Evolutionary conservation across 1,139 yeast species (phyloP), one percentile per base, ranked within the genome.

Genomic region (Lodderomyces metapsilosis): DNA sequence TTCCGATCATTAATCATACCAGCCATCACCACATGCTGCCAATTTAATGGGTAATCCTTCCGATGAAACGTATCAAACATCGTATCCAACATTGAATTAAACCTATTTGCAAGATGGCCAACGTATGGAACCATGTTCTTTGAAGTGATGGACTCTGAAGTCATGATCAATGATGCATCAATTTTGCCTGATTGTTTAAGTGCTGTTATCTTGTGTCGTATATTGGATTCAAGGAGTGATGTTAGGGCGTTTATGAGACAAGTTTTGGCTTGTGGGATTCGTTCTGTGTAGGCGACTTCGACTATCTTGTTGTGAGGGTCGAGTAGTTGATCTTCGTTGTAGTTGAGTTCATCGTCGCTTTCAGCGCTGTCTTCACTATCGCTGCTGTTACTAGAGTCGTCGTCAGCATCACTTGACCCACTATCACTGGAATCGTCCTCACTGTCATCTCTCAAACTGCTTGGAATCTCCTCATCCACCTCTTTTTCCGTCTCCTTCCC

Each of bases 161-260:
- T n/a, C 16, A 25, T 25, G 4, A 5, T 12, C 13, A 25, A 5
- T 37, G 16, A 41, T 7, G 21, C 5, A 21, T 22, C 22, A 10
- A 47, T 39, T 13, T 43, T 41, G 4, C 37, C 43, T 5, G 42
- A 36, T 3, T 46, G 25, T 5, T 46, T 45, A 36, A 45, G 21
- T 2, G 41, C 20, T 15, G 48, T 39, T 1, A 64, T 49, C 38
- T 52, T 55, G 1, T 47, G 37, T 15, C 52, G 50, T 0, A 77
- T 57, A 24, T 58, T 64, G 4, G 59, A 47, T 40, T 69, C 69
- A 21, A 73, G 56, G 2, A 66, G 32, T 1, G 78, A 61, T 25
- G 66, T 65, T 22, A 79, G 45, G 46, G 72, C 76, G 32, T 66
- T 53, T 17, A 61, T 51, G n/a, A 76, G 46, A n/a, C 58, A 58